Base-by-base conservation (phyloP, 2,329 filamentous ascomycete genomes). In the Truncatella angustata region DNA sequence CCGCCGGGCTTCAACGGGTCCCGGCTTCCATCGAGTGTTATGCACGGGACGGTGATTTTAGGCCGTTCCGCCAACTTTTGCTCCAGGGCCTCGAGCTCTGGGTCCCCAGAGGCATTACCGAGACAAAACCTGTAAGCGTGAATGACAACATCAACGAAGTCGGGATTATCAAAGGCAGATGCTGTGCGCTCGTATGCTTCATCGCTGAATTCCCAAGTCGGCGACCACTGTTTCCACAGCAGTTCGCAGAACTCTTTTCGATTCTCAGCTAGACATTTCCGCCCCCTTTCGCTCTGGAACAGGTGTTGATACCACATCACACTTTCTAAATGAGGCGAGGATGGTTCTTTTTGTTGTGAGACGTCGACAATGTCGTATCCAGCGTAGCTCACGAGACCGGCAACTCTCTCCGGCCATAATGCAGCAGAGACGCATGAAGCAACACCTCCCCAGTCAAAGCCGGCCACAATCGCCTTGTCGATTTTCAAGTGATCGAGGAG, bases 371-470 rank as follows among this genome's bases (percentile, higher is more conserved):
- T 20, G 32, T 51, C 49, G 32, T 51, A 51, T 3, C 49, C 49
- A 14, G 62, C 60, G 7, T 58, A 60, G 7, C 52, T 57, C 5
- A 64, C 63, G 18, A 65, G 61, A 11, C 63, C 62, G 12, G 54
- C 51, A 26, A 59, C 60, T 3, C 62, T 55, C 11, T 62, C 56
- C 14, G 62, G 63, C 61, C 60, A 65, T 14, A 66, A 35, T n/a
- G 64, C 64, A 7, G 58, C 55, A 7, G 53, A 56, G 5, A 60
- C 61, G 28, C 59, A 62, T 14, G 61, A 60, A n/a, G 44, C 61
- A 1, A 60, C 54, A 4, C 60, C 59, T 11, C 63, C 63, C 63
- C 63, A 66, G 44, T 66, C 63, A 46, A 61, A 64, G 14, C 63
- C 63, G 3, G 61, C 63, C 30, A 64, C 57, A 5, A 64, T 59